Evolutionary conservation across 2,329 filamentous ascomycete genomes (phyloP), one percentile per base, ranked within the genome.

Genomic region (Talaromyces sp.): DNA sequence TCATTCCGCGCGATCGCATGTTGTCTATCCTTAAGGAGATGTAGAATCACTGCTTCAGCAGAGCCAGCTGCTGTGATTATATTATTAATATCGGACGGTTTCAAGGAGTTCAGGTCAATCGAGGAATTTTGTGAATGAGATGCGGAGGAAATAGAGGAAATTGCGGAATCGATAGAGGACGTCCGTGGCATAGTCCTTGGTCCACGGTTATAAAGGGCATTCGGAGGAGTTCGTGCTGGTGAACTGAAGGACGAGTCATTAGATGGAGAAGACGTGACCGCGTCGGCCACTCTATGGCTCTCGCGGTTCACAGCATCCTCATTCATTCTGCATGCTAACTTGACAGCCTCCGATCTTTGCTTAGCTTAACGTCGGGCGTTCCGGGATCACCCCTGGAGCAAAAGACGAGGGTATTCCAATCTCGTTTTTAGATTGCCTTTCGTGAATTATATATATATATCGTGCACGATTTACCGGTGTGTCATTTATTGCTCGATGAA

Each of bases 121-220:
- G 84, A 80, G 25, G 77, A 80, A 64, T 84, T 86, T 63, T 83
- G 80, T 6, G 80, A 78, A 57, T 84, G 79, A 56, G 84, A 82
- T 9, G 78, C 80, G 6, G 77, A 73, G 41, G 89, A 90, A 51
- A 89, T 80, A 9, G 84, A 84, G 2, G 93, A 96, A 48, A 95
- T 88, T n/a, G 89, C 89, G 10, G 92, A 97, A 72, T 97, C 93
- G 67, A 96, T 93, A 10, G 93, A 97, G 3, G 89, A 89, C 57
- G 89, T 96, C 66, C 92, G 85, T 57, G 87, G 84, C 65, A 79
- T 75, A 51, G 63, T 62, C 55, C 72, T 70, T 55, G 71, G 68
- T n/a, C 64, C 65, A 53, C 65, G 55, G 53, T 67, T 69, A 51
- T 71, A 67, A 51, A 65, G 67, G 48, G 65, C 60, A 58, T 64